Percentiles rank a stretch among this genome's conserved stretches.
Conservation (phyloP, 768 basidiomycete species). For the Leccinum uliginosum region DNA sequence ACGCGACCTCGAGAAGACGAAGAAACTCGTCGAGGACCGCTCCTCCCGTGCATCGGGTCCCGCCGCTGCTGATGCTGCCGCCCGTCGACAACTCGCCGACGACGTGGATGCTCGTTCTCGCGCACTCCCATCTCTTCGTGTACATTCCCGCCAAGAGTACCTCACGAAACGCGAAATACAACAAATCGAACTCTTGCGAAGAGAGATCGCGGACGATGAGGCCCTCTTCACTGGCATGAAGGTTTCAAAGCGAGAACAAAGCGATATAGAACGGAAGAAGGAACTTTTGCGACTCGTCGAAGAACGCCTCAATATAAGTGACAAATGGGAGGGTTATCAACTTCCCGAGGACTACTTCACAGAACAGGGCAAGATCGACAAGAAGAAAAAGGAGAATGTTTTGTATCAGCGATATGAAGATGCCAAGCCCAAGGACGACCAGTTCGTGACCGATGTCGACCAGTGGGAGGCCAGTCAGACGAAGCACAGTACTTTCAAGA, state of each 20-base stretch:
- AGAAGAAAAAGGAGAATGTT: slow-evolving; percentile 90
- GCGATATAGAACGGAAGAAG: slow-evolving; percentile 87
- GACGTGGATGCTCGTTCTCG: slow-evolving; percentile 53
- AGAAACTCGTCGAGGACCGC: slow-evolving; percentile 88
- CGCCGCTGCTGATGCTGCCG: slow-evolving; percentile 78
- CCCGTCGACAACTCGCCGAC: slow-evolving; percentile 78
- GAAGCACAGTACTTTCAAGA: slow-evolving; percentile 81
- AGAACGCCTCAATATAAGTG: slow-evolving; percentile 89
- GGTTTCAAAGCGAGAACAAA: slow-evolving; percentile 76
- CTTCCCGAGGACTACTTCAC: slow-evolving; percentile 98
- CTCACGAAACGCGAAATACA: slow-evolving; percentile 95
- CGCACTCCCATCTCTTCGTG: slow-evolving; percentile 69
- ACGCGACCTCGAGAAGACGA: slow-evolving; percentile 80
- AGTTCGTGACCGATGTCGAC: slow-evolving; percentile 95
- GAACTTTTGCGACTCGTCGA: slow-evolving; percentile 89
- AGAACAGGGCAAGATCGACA: slow-evolving; percentile 97
- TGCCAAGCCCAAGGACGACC: slow-evolving; percentile 83
- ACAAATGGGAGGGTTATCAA: slow-evolving; percentile 94
- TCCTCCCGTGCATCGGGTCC: slow-evolving; percentile 67
- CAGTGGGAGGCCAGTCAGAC: slow-evolving; percentile 97
- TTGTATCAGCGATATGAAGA: slow-evolving; percentile 95
- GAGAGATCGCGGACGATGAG: slow-evolving; percentile 94
- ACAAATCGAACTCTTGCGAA: slow-evolving; percentile 87
- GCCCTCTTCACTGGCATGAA: slow-evolving; percentile 88
- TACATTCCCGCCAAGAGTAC: slow-evolving; percentile 92